These are phyloP conservation scores for Ceratocystis cacaofunesta DNA, from an alignment of 2,329 filamentous ascomycete species.

Conservation along the genomic window DNA sequence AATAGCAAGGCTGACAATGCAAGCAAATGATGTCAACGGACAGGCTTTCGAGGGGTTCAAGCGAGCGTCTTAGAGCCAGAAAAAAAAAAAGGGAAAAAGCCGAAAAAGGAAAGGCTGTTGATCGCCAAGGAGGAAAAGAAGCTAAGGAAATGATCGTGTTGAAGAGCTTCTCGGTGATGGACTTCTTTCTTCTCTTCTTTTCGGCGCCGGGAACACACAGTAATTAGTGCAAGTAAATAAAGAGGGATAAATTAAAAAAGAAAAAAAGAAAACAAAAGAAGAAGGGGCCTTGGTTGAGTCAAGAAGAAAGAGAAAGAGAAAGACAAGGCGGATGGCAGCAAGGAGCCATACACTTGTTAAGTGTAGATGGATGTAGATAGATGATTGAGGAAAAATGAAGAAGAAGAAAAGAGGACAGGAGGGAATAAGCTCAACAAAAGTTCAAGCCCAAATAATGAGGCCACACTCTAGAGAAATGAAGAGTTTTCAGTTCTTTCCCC, in stretches of 20 bases:
- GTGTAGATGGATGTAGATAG: constrained; percentile 1
- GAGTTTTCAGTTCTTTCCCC: constrained; percentile 3
- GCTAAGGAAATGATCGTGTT: background rate
- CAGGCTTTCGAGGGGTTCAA: background rate
- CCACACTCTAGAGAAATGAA: background rate
- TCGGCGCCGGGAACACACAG: background rate
- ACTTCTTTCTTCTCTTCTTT: background rate
- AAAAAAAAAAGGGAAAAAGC: background rate
- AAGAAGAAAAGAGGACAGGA: background rate
- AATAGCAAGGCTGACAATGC: background rate
- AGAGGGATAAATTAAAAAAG: background rate
- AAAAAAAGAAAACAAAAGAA: background rate
- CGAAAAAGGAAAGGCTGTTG: background rate
- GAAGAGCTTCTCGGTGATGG: background rate
- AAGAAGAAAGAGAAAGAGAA: background rate
- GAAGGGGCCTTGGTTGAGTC: background rate
- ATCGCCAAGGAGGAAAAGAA: background rate
- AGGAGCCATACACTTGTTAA: background rate
- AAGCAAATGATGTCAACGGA: background rate
- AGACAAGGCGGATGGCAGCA: background rate
- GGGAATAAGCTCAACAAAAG: background rate
- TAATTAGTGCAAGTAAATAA: constrained; percentile 4
- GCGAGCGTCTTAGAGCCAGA: background rate
- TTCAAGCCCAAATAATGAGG: background rate
- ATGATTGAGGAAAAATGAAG: background rate